Evolutionary conservation across 805 yeast species (phyloP), one percentile per base, ranked within the genome.

Genomic region (Metschnikowia colocasiae): DNA sequence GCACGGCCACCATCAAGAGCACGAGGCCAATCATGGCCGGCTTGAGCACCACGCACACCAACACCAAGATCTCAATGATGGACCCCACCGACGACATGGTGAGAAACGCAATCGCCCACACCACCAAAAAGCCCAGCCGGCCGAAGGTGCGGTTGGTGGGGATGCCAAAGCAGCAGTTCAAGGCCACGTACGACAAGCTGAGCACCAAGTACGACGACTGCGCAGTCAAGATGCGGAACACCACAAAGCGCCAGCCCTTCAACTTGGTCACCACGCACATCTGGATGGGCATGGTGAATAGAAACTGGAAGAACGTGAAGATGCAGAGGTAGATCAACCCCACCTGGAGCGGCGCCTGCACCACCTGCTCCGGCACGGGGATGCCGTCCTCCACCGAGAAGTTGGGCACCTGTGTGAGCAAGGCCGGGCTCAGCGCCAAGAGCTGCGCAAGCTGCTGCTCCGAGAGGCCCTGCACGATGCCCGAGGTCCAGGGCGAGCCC

Each of bases 261-360:
- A 67, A 47, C 41, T 58, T 60, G 26, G 56, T 26, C 13, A 67
- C 64, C 30, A 66, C 59, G 35, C 54, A 59, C 49, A 54, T 51
- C 33, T 67, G 69, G 34, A 65, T 53, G 10, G 58, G 58, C 25
- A 56, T 46, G 32, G 62, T 51, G 52, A 64, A 62, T 13, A 65
- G 40, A 38, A 67, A 67, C 51, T 62, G 69, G 59, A 65, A 67
- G 45, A 67, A 67, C 6, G 71, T 55, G 50, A 67, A 67, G 4
- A 65, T 52, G 22, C 63, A 60, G 50, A 65, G 53, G 50, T 67
- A 67, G 34, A 67, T 59, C 20, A 64, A 45, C 0, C 70, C 71
- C n/a, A 67, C 51, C 40, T 64, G 65, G 16, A 65, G 54, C 0
- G 69, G 67, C 10, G 69, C 71, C 45, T 58, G 66, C 29, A 57